Percentiles rank a stretch among this genome's conserved stretches.
These are phyloP conservation scores for Beauveria sp. DNA, from an alignment of 2,329 filamentous ascomycete genomes.

Conservation along the genomic window DNA sequence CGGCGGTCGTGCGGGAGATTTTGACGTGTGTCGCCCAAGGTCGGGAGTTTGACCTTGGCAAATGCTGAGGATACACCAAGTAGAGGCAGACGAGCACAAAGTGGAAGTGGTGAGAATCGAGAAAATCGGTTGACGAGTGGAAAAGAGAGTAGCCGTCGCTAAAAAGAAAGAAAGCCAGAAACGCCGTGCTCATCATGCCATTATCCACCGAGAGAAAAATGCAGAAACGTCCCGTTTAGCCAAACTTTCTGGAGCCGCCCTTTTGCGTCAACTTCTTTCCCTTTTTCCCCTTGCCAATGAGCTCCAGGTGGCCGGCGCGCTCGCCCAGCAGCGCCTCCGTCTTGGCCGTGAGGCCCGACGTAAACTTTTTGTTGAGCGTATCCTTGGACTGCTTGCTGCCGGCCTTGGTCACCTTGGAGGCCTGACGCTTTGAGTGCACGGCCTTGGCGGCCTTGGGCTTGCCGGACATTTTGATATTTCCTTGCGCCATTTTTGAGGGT, in stretches of 20 bases:
- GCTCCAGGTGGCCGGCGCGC: conserved; percentile 51
- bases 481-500: conserved; percentile 42
- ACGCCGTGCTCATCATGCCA: conserved; percentile 4
- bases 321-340: conserved; percentile 53
- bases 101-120: background rate
- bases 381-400: conserved; percentile 36
- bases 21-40: conserved; percentile 42
- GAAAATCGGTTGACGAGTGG: too few relatives aligned
- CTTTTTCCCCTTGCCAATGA: conserved; percentile 51
- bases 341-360: conserved; percentile 44
- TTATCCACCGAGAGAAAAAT: background rate
- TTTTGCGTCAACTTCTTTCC: conserved; percentile 32
- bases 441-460: conserved; percentile 32
- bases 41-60: conserved; percentile 21
- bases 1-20: conserved; percentile 56
- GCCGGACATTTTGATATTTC: conserved; percentile 41
- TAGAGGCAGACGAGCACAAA: background rate
- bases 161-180: background rate
- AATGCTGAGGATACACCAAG: background rate
- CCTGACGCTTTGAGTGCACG: conserved; percentile 34
- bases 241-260: conserved; percentile 49
- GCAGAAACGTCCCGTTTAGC: conserved; percentile 27
- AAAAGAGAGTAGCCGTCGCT: background rate
- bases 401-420: conserved; percentile 42
- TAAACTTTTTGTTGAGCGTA: conserved; percentile 48